Evolutionary conservation across 2,329 filamentous ascomycete genomes (phyloP), one percentile per base, ranked within the genome.

Genomic region (Stemphylium lycopersici): DNA sequence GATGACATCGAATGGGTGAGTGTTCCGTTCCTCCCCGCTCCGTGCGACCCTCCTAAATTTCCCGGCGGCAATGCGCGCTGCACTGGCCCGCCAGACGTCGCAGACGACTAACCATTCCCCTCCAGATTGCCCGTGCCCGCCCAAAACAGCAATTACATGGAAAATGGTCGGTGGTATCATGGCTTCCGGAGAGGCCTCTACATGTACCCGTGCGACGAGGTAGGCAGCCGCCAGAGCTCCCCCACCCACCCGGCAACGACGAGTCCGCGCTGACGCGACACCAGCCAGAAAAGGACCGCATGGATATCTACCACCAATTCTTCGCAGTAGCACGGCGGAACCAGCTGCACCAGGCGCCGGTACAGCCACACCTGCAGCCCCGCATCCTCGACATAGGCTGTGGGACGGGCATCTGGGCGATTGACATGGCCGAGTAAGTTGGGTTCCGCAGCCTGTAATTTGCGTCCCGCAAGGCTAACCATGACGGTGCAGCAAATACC

Each of bases 361-460:
- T 18, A 31, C 32, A 45, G 52, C 46, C 52, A 45, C 61, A 75
- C 54, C 67, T 75, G 63, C 69, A 66, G 50, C 77, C 78, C 52
- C 80, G 83, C 56, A 82, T 87, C 57, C 77, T 87, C 50, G 85
- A 87, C 65, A 68, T 96, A 48, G 93, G 92, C 37, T 93, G 89
- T 59, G 93, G 93, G 16, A 96, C 91, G 1, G 92, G 91, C 34
- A 93, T 96, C 57, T 98, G 93, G 93, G 86, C 89, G 36, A 90
- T 96, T 65, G 89, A 93, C 63, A 89, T 96, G 77, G 89, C 90
- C 59, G 87, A 90, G 84, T 91, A 79, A 78, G 85, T 77, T 66
- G 48, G 53, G 43, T 58, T 56, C 61, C 54, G 52, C 63, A 54
- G 38, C 59, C 59, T 43, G 39, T 56, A 36, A 47, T 36, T 18